Conservation (phyloP, 176 grass and related monocot genomes). For the Ananas comosus region DNA sequence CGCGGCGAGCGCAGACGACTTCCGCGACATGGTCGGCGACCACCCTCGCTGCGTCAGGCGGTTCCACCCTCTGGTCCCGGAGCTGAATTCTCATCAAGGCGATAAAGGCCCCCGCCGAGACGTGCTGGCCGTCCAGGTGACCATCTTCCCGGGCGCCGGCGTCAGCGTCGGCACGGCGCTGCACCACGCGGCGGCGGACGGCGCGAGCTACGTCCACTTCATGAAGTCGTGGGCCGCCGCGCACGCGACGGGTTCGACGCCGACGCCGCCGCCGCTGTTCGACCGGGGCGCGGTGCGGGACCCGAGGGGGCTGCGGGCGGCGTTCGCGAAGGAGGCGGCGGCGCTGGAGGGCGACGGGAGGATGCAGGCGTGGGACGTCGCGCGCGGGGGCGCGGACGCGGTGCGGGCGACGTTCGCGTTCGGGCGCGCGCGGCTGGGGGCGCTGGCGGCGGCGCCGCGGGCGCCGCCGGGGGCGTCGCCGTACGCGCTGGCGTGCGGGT, state of each 20-base stretch:
- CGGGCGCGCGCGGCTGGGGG: not conserved
- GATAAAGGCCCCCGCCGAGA: not conserved
- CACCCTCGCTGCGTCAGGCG: constrained; percentile 10
- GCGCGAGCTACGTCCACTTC: constrained; percentile 31
- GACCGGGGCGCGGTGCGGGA: not conserved
- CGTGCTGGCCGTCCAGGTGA: constrained; percentile 30
- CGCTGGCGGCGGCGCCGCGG: not conserved
- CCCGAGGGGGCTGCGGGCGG: not conserved
- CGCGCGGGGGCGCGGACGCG: not conserved
- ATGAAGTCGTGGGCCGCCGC: constrained; percentile 28
- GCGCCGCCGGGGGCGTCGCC: not conserved
- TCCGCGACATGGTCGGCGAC: constrained; percentile 10
- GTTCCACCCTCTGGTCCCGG: constrained; percentile 18
- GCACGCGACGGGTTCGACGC: not conserved
- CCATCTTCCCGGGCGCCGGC: constrained; percentile 26
- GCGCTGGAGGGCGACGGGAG: not conserved
- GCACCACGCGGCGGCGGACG: constrained; percentile 35
- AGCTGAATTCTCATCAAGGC: not conserved
- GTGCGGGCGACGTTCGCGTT: not conserved
- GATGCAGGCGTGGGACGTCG: not conserved
- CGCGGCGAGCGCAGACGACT: constrained; percentile 17
- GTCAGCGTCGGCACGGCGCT: constrained; percentile 25
- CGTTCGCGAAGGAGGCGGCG: not conserved
- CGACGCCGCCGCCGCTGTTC: not conserved
- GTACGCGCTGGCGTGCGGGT: not conserved